Evolutionary conservation across 805 yeast species (phyloP), one percentile per base, ranked within the genome.

Genomic region (Cyberlindnera euphorbiae): DNA sequence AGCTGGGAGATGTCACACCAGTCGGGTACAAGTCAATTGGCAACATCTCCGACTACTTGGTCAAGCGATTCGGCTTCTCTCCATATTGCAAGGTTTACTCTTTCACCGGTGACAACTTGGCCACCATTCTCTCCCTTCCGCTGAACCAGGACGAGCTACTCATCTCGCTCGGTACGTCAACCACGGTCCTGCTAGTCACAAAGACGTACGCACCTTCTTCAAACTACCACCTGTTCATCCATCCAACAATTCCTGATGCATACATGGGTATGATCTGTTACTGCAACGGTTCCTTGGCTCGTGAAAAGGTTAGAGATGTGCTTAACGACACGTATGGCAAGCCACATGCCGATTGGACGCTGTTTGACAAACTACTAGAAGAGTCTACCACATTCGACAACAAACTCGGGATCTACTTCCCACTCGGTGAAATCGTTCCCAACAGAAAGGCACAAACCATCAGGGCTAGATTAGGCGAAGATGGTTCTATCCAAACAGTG

Each of bases 231-330:
- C 59, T 87, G 46, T 88, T 88, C 63, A 76, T 76, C 44, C 96
- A 89, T 55, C 96, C 97, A 8, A 82, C 94, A 0, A 73, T 83
- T 43, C 73, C 75, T 1, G 69, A 69, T 25, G 77, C 81, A 25
- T 88, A 77, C 56, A 89, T 88, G 96, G 95, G 94, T 16, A 88
- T 88, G 97, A 75, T 89, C 36, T 88, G 97, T 57, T 88, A 88
- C 58, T 83, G 94, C 53, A 88, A 88, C 56, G 96, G 97, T 0
- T 74, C 96, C 0, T 63, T 88, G 32, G 95, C 96, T 0, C 67
- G 97, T 45, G 96, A 88, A 51, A 68, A 70, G 39, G 67, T 87
- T 9, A 68, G 93, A 33, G 81, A 87, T 57, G 65, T 62, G 17
- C 42, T 86, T 21, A 82, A 82, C 51, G 58, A 60, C 26, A 64